A percentile compares a stretch with the other conserved stretches of the same genome.
phyloP scores from a whole-genome alignment of 2,329 filamentous ascomycete genomes.

The Talaromyces sp. region DNA sequence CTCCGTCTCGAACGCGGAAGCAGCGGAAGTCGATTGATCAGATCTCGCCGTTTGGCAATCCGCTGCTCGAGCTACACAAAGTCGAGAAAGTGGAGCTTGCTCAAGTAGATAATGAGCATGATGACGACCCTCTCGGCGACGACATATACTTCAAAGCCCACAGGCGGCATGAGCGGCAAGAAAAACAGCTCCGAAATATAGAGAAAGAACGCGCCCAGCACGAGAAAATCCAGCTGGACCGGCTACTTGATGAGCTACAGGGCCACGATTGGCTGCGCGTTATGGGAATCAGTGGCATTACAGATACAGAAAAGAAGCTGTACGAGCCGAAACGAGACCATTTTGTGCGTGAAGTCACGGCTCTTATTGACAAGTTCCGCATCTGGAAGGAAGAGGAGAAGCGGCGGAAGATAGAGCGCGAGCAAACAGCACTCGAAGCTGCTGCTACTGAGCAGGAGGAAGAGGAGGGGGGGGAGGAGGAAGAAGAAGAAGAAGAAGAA shows the following conservation, averaged over 20 bases:
- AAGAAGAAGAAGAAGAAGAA: slow-evolving; percentile 20
- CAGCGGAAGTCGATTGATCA: slow-evolving; percentile 4
- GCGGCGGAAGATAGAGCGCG: slow-evolving; percentile 70
- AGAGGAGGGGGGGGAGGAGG: slow-evolving; percentile 41
- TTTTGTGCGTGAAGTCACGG: slow-evolving; percentile 78
- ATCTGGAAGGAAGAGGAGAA: slow-evolving; percentile 89
- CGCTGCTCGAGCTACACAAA: slow-evolving; percentile 33
- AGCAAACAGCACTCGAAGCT: slow-evolving; percentile 48
- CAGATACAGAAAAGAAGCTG: slow-evolving; percentile 77
- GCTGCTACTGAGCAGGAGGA: slow-evolving; percentile 28
- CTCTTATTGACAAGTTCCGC: slow-evolving; percentile 80
- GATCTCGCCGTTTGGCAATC: slow-evolving; percentile 31
- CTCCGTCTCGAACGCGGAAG: slow-evolving; percentile 7
- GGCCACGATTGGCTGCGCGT: slow-evolving; percentile 89
- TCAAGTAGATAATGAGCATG: slow-evolving; percentile 17
- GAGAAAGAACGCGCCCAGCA: slow-evolving; percentile 63
- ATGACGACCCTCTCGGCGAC: slow-evolving; percentile 54
- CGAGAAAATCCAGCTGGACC: slow-evolving; percentile 62
- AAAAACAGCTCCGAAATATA: slow-evolving; percentile 65
- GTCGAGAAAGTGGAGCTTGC: slow-evolving; percentile 42
- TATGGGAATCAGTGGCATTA: slow-evolving; percentile 82
- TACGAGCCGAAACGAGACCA: slow-evolving; percentile 82
- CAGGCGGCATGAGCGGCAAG: slow-evolving; percentile 58
- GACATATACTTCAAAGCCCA: slow-evolving; percentile 55
- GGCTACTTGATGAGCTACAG: slow-evolving; percentile 73